Percentiles rank a stretch among this genome's conserved stretches.
Conservation (phyloP, 116 monocot genomes). For the Posidonia oceanica region DNA sequence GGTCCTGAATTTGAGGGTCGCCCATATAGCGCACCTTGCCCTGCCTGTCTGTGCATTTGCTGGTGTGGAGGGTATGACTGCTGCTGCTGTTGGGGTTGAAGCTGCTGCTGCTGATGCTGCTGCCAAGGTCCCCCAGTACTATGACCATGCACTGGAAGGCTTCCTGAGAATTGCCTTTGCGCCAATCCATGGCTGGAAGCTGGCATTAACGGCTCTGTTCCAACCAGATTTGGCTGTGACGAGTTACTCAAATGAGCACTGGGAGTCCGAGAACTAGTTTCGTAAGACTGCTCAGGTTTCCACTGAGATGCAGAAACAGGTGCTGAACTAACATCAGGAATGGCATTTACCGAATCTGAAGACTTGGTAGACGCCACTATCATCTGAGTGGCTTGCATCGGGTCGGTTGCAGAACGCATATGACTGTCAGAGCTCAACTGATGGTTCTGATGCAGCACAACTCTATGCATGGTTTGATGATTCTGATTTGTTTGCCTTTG, state of each 20-base stretch:
- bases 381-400: conserved; percentile 31
- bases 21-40: conserved; percentile 34
- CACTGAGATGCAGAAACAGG: conserved; percentile 28
- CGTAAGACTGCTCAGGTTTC: conserved; percentile 45
- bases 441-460: conserved; percentile 49
- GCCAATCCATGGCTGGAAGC: conserved; percentile 33
- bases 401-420: conserved; percentile 19
- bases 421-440: conserved; percentile 35
- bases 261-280: conserved; percentile 14
- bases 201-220: conserved; percentile 22
- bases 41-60: conserved; percentile 28
- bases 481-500: conserved; percentile 37
- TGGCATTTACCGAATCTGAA: conserved; percentile 24
- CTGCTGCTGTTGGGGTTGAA: conserved; percentile 18
- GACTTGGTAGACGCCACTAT: conserved; percentile 13
- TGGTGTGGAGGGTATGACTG: conserved; percentile 9
- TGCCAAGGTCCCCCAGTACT: conserved; percentile 50
- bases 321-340: conserved; percentile 16
- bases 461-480: conserved; percentile 44
- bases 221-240: conserved; percentile 31
- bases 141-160: conserved; percentile 33
- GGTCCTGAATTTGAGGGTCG: conserved; percentile 52
- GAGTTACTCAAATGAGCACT: conserved; percentile 23
- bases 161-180: conserved; percentile 42
- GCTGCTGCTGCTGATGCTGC: conserved; percentile 47